These are phyloP conservation scores for Globisporangium nodosum DNA, from an alignment of 352 stramenopile genomes.

Conservation along the genomic window DNA sequence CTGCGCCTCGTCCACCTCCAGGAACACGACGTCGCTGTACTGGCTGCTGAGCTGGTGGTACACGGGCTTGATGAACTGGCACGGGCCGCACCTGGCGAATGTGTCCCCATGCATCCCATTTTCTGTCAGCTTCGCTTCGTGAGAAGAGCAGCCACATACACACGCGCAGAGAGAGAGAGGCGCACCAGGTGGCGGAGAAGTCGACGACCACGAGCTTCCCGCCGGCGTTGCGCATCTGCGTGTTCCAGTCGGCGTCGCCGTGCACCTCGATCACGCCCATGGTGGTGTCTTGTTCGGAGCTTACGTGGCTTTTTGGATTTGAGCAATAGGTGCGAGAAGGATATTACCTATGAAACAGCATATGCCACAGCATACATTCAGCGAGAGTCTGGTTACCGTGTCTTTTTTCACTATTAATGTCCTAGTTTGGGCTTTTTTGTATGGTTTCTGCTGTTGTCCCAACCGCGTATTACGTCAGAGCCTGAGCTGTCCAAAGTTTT, in stretches of 20 bases:
- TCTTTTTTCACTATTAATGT: no score
- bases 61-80: slow-evolving; percentile 84
- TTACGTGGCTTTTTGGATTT: no score
- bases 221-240: slow-evolving; percentile 61
- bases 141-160: background rate
- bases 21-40: slow-evolving; percentile 86
- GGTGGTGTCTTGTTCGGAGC: background rate
- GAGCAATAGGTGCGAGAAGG: no score
- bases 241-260: slow-evolving; percentile 76
- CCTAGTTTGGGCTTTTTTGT: no score
- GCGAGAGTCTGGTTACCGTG: no score
- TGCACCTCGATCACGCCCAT: slow-evolving; percentile 75
- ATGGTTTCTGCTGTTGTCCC: no score
- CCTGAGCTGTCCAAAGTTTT: no score
- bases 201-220: slow-evolving; percentile 89
- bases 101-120: no score
- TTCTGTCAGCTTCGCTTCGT: background rate
- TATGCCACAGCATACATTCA: no score
- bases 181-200: slow-evolving; percentile 82
- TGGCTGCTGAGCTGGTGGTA: slow-evolving; percentile 76
- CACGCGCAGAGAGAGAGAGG: background rate
- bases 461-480: no score
- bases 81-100: slow-evolving; percentile 54
- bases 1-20: slow-evolving; percentile 79
- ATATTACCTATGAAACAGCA: no score